Base-by-base conservation (phyloP, 495 filamentous ascomycete genomes). In the Parathielavia hyrcaniae region DNA sequence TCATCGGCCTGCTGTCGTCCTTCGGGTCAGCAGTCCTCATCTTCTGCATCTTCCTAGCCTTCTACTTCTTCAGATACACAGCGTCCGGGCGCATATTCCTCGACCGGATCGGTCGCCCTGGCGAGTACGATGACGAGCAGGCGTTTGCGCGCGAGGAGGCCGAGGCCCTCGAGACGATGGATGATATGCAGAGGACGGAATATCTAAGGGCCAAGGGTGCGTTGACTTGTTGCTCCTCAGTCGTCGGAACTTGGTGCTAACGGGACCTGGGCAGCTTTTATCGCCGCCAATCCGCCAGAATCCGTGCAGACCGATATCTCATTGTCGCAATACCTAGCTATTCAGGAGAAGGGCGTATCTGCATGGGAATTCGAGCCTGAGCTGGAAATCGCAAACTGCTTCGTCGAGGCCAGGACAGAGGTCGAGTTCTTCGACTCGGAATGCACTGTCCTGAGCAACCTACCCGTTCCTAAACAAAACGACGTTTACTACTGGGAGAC, bases 401-500 rank as follows among this genome's bases (percentile, higher is more conserved):
- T 98, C 69, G 93, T 98, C 46, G 91, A 98, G 75, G 92, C 71
- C 19, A 82, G 95, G 62, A 98, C 93, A 2, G 93, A 98, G 71
- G 93, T 98, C 54, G 93, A 98, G 68, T 98, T 98, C 76, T 97
- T 93, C 64, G 93, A 98, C 70, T 90, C 89, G 12, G 95, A 93
- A 69, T 97, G 93, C 73, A 95, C 90, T 67, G 95, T 97, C 49
- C 89, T 97, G 78, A 96, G 87, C 71, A 98, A 98, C 63, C 74
- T 98, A 40, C 93, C 93, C 0, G 86, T 98, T 38, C 93, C 93
- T 22, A 98, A 98, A 70, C 93, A 98, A 68, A 97, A 98, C 64
- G 93, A 98, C 68, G 91, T 97, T 14, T 97, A 97, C 67, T 98
- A 98, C 70, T 98, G 93, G 93, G 93, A 98, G 68, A 89, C 93